phyloP scores from a whole-genome alignment of 1,284 basidiomycete species.

The Golubevia pallescens region DNA sequence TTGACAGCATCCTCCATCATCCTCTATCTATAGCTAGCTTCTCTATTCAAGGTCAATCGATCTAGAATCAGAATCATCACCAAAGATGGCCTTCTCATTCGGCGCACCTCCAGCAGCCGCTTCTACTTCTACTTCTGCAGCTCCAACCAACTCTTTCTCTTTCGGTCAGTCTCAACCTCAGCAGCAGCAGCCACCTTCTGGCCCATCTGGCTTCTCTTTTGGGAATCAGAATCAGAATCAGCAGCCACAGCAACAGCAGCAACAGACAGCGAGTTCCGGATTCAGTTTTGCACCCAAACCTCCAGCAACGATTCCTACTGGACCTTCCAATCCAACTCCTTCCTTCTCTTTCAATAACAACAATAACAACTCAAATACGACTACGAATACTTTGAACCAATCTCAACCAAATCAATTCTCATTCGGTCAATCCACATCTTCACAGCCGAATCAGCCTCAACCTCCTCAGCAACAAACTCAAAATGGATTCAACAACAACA shows the following conservation, averaged over 20 bases:
- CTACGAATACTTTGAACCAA: background rate
- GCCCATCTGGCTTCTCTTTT: constrained; percentile 31
- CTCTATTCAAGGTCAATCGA: too few relatives aligned
- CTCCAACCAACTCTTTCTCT: constrained; percentile 16
- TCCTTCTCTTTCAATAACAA: background rate
- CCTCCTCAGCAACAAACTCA: constrained; percentile 2
- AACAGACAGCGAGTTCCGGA: constrained; percentile 10
- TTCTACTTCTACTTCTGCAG: constrained; percentile 6
- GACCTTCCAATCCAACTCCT: background rate
- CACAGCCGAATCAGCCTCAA: constrained; percentile 4
- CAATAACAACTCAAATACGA: constrained; percentile 15
- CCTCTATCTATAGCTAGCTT: too few relatives aligned
- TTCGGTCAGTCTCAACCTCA: constrained; percentile 1
- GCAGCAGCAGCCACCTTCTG: constrained; percentile 1
- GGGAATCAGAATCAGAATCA: constrained; percentile 17
- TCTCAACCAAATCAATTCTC: background rate
- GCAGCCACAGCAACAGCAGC: constrained; percentile 15
- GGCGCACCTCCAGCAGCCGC: constrained; percentile 27
- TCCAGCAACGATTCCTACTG: background rate
- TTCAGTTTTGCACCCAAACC: background rate
- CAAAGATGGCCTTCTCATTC: constrained; percentile 46
- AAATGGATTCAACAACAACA: constrained; percentile 10
- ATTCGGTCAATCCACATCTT: background rate
- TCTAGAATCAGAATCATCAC: too few relatives aligned
- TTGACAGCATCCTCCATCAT: too few relatives aligned